Conservation (phyloP, 129 eudicot species). For the Escallonia rubra region DNA sequence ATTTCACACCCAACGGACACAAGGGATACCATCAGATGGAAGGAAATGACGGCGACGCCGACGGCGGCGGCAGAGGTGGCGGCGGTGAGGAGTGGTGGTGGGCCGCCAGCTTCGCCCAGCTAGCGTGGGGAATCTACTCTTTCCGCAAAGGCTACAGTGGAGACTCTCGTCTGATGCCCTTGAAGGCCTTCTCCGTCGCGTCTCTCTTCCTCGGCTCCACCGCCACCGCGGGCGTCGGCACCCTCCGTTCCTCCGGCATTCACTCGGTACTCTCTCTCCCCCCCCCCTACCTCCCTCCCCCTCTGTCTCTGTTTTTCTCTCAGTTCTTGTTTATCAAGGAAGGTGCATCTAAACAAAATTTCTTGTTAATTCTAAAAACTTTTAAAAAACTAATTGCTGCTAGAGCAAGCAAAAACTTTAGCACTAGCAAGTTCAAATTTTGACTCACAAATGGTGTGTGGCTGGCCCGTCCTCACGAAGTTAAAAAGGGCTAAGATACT, state of each 20-base stretch:
- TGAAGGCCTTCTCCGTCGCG: conserved; percentile 86
- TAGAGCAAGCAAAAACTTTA: no score
- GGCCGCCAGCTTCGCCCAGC: conserved; percentile 65
- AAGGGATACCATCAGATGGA: no score
- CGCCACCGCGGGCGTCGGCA: conserved; percentile 57
- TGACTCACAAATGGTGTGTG: no score
- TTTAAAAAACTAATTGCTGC: no score
- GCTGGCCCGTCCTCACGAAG: no score
- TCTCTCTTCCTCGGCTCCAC: conserved; percentile 82
- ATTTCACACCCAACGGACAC: no score
- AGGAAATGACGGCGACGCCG: no score
- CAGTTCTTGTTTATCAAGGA: no score
- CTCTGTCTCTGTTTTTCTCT: background rate
- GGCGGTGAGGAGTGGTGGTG: conserved; percentile 48
- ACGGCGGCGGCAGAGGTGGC: background rate
- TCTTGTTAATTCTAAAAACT: no score
- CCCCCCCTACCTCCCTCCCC: background rate
- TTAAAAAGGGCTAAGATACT: no score
- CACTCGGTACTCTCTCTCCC: conserved; percentile 39
- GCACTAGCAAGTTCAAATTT: no score
- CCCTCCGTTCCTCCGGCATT: conserved; percentile 61
- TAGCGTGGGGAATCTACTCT: conserved; percentile 48
- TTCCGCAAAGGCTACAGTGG: conserved; percentile 58
- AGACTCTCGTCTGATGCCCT: conserved; percentile 65
- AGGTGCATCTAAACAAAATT: no score